Evolutionary conservation across 2,329 filamentous ascomycete species (phyloP).

Genomic region (Ophiocordyceps sinensis): DNA sequence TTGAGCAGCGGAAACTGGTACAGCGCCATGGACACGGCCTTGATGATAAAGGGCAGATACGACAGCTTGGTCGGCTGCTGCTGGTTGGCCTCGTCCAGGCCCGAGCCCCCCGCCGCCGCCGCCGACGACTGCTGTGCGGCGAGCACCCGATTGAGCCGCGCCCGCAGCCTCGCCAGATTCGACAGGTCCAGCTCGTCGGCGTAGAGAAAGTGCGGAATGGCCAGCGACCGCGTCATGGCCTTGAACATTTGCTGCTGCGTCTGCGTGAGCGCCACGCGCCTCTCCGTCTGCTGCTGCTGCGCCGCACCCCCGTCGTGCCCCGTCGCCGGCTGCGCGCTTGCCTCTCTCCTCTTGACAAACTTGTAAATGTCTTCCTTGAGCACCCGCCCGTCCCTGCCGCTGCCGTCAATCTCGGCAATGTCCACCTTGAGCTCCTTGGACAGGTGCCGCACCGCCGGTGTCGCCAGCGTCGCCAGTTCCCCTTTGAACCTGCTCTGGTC

Average conservation of each 20-base stretch:
- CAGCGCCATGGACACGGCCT: conserved; percentile 79
- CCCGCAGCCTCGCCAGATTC: conserved; percentile 55
- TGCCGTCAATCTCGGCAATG: conserved; percentile 66
- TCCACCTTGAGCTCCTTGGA: conserved; percentile 66
- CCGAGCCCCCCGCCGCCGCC: conserved; percentile 19
- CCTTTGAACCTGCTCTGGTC: conserved; percentile 25
- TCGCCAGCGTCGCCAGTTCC: conserved; percentile 64
- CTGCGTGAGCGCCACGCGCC: conserved; percentile 52
- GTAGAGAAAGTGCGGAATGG: conserved; percentile 91
- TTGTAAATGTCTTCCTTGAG: conserved; percentile 81
- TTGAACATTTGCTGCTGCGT: conserved; percentile 95
- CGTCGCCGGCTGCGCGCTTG: conserved; percentile 7
- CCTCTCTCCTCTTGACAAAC: conserved; percentile 44
- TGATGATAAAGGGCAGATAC: conserved; percentile 88
- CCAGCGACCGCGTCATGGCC: conserved; percentile 82
- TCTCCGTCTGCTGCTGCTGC: conserved; percentile 47
- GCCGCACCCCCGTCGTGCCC: conserved; percentile 7
- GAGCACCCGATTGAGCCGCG: conserved; percentile 56
- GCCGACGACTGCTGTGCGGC: conserved; percentile 10
- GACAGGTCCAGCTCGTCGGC: conserved; percentile 80
- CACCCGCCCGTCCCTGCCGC: conserved; percentile 81
- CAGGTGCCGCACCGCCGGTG: conserved; percentile 81
- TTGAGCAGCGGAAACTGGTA: conserved; percentile 78
- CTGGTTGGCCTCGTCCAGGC: conserved; percentile 14
- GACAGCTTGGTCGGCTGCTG: conserved; percentile 52